Evolutionary conservation across 345 rosid genomes (phyloP), one percentile per base, ranked within the genome.

Genomic region (Syzygium aqueum): DNA sequence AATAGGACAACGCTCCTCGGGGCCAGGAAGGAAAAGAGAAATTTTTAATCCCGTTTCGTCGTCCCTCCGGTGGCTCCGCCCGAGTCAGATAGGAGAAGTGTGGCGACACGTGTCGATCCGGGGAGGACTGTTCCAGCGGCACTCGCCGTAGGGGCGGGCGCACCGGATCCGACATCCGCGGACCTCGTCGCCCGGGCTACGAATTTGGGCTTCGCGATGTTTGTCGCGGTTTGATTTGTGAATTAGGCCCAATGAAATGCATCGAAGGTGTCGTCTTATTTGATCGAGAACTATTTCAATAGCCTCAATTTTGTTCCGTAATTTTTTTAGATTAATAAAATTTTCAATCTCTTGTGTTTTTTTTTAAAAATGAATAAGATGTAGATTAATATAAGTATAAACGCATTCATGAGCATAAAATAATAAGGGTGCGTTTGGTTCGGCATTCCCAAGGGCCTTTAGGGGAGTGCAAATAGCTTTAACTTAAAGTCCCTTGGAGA

Each of bases 41-140:
- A 43, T 43, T 43, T 43, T 43, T 43, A 43, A 43, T 43, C 46
- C 40, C 7, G n/a, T 43, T 43, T 43, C 43, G 43, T 5, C 43
- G 6, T 40, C 43, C 43, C 7, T 25, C 92, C 90, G 88, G 93
- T 91, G 92, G 91, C 92, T 91, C 92, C 91, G 93, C 92, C 92
- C 91, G 87, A 37, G 91, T 93, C 90, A 93, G 92, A 90, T 56
- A 88, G 84, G 16, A 9, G 84, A 23, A 61, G 8, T 59, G 59
- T 27, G 11, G 4, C 1, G 88, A 87, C 92, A 90, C 90, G 93
- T 92, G 91, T 84, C 86, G 11, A 7, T 3, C 12, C 14, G 16
- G 59, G 22, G 85, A n/a, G 10, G 59, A 9, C 25, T 22, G 21
- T 51, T 37, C 14, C 21, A 43, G 21, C 49, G 10, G 43, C 19